Evolutionary conservation across 495 filamentous ascomycete genomes (phyloP).

Genomic region (Penicillium simplicissimum): DNA sequence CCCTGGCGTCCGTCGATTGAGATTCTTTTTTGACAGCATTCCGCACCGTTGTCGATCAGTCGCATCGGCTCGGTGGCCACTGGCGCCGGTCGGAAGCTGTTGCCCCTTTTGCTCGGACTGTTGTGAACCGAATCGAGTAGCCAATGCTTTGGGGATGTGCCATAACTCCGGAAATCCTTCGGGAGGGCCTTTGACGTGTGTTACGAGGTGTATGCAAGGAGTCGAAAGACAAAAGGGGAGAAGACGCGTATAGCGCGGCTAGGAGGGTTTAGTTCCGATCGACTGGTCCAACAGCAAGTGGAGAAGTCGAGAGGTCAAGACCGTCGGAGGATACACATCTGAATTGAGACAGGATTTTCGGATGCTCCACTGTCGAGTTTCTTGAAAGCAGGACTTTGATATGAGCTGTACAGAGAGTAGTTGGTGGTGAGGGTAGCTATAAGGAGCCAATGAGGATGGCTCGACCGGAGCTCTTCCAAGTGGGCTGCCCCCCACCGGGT

Average conservation of each 20-base stretch:
- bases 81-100: conserved; percentile 3
- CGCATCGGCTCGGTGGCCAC: not conserved
- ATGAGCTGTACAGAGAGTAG: not conserved
- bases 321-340: not conserved
- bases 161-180: conserved; percentile 9
- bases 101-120: conserved; percentile 9
- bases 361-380: not conserved
- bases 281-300: not conserved
- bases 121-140: not conserved
- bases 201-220: conserved; percentile 19
- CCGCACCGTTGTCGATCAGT: conserved; percentile 21
- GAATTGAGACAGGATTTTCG: not conserved
- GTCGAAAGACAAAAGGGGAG: not conserved
- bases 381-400: not conserved
- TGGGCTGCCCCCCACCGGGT: not conserved
- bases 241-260: conserved; percentile 30
- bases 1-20: conserved; percentile 8
- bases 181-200: conserved; percentile 10
- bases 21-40: conserved; percentile 25
- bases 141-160: conserved; percentile 16
- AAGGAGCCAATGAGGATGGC: not conserved
- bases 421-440: not conserved
- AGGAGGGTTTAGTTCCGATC: conserved; percentile 1
- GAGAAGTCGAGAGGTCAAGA: not conserved
- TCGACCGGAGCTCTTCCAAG: not conserved